Base-by-base conservation (phyloP, 139 green algal genomes). In the Haematococcus lacustris region DNA sequence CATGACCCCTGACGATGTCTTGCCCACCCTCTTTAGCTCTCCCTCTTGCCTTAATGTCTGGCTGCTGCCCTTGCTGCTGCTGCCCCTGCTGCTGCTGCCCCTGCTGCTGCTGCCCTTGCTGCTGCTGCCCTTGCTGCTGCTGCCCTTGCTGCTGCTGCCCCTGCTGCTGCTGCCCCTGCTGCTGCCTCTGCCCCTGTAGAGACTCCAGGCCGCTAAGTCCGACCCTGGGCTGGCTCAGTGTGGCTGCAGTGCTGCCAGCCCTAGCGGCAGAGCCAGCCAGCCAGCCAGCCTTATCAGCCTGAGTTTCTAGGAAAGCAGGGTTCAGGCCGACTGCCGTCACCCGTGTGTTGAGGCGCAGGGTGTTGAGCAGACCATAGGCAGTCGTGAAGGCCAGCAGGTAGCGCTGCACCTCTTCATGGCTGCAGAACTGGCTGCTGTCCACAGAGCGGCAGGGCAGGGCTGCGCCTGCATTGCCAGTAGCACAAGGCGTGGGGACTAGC, bases 341-440 rank as follows among this genome's bases (percentile, higher is more conserved):
- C 0, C 60, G 47, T 0, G 73, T 88, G 67, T 80, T 76, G 70
- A 79, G 72, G 1, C 41, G 71, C 6, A 91, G 50, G 6, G 78
- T 59, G 1, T 76, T 34, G 3, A 75, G 35, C 28, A 91, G 76
- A 25, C 76, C 17, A 59, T 76, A 86, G 38, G 33, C 71, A 7
- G 82, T 72, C 0, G 88, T 81, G 73, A 86, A 91, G 5, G 74
- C 70, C 7, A 87, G 57, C 37, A 93, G 71, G 76, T 91, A 93
- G 5, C 35, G n/a, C 34, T 81, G 75, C 38, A 91, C 88, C 76
- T 89, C 85, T 3, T 74, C 53, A 66, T 89, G 84, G 34, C 69
- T 53, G 71, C 68, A 79, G 71, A 83, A 92, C 41, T 76, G 77
- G 25, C 88, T 65, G 1, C 38, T 3, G 62, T 93, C 88, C 2